Evolutionary conservation across 2,329 filamentous ascomycete genomes (phyloP), one percentile per base, ranked within the genome.

Genomic region (Cladophialophora yegresii): DNA sequence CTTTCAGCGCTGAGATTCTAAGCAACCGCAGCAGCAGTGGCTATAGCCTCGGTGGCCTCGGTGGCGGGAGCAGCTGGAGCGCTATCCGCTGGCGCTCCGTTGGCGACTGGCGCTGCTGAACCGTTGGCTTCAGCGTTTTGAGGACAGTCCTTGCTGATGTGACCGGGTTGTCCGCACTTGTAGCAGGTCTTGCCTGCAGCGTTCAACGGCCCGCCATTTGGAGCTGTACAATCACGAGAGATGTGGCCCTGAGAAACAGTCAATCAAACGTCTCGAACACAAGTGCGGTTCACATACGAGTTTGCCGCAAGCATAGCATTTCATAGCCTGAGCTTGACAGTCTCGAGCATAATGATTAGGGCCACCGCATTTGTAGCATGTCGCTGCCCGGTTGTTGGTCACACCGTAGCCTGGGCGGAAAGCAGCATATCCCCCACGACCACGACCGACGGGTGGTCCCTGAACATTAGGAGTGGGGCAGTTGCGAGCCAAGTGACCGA

Each of bases 291-390:
- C 43, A 74, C 78, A 71, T 68, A 81, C 79, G 61, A 96, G 87
- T 83, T 96, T 96, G 77, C 93, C 93, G 77, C 93, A 97, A 71
- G 93, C 93, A 75, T 96, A 97, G 85, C 93, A 97, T 83, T 97
- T 97, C 92, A 96, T 96, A 69, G 92, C 91, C 80, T 96, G 92
- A 72, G 95, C 93, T 83, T 98, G 95, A 84, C 95, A 99, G 75
- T 99, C 95, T 70, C 95, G 90, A 70, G 95, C 95, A 76, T 96
- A 99, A 82, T 99, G 95, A 84, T 99, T 99, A 65, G 95, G 95
- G 36, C 93, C 87, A 72, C 86, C 86, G 71, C 86, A 89, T 80
- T 88, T 88, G 82, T 88, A 88, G 81, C 86, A 89, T 63, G 83
- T 87, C 26, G 86, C 85, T 67, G 85, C 80, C 64, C 86, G 83